A percentile compares a stretch with the other conserved stretches of the same genome.
Conservation (phyloP, 306 rosid species). For the Castanea crenata region DNA sequence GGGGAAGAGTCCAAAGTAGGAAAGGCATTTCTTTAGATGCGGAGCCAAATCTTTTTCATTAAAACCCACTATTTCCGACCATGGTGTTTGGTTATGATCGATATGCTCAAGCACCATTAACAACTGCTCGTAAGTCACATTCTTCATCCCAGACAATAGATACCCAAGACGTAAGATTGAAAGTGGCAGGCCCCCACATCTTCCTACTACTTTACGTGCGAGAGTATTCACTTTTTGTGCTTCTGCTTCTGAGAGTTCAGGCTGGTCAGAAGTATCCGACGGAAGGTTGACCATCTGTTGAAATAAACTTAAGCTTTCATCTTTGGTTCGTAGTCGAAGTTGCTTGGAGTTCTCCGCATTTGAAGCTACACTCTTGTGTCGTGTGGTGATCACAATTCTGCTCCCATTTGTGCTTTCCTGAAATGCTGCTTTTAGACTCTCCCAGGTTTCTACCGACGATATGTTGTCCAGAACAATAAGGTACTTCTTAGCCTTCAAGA, state of each 20-base stretch:
- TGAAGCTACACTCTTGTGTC: not conserved
- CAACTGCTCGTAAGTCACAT: no score
- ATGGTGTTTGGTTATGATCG: no score
- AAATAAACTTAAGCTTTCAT: slow-evolving; percentile 18
- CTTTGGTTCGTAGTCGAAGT: slow-evolving; percentile 17
- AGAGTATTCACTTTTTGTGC: not conserved
- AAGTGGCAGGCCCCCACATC: no score
- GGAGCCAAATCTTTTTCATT: no score
- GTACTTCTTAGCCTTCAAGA: not conserved
- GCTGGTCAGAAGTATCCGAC: not conserved
- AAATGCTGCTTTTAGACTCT: not conserved
- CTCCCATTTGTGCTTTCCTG: not conserved
- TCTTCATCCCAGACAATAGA: no score
- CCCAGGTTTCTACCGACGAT: not conserved
- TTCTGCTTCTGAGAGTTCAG: not conserved
- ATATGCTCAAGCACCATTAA: no score
- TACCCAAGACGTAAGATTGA: no score
- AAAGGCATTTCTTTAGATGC: no score
- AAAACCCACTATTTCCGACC: no score
- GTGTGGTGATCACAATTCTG: slow-evolving; percentile 9
- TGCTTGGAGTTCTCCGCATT: not conserved
- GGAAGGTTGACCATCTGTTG: slow-evolving; percentile 6
- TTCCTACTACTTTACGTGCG: not conserved
- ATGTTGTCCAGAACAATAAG: slow-evolving; percentile 18
- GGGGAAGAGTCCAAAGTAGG: no score